These are phyloP conservation scores for Colletotrichum sp. DNA, from an alignment of 2,329 filamentous ascomycete species.

Conservation along the genomic window DNA sequence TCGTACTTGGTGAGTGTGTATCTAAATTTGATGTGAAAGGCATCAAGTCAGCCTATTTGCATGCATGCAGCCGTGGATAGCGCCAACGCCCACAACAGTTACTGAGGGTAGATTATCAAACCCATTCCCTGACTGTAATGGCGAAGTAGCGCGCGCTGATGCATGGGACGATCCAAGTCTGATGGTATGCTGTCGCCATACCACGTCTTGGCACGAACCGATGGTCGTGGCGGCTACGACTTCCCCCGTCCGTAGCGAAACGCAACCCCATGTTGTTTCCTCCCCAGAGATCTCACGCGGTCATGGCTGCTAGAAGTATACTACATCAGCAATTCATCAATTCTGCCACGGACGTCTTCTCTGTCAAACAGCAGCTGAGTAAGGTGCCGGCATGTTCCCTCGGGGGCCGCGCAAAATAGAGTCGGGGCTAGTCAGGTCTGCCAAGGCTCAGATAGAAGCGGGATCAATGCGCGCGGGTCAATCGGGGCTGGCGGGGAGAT, in stretches of 20 bases:
- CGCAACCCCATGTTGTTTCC: background rate
- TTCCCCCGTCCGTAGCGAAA: background rate
- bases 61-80: background rate
- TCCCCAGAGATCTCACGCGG: background rate
- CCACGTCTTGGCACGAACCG: slow-evolving; percentile 3
- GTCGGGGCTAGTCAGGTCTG: background rate
- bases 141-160: background rate
- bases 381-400: slow-evolving; percentile 5
- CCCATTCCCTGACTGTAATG: background rate
- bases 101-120: background rate
- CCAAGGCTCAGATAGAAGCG: background rate
- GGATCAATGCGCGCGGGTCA: background rate
- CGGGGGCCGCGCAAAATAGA: background rate
- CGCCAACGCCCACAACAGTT: background rate
- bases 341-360: background rate
- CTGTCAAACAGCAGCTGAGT: background rate
- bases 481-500: background rate
- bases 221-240: background rate
- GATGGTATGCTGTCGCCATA: background rate
- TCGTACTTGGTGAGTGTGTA: background rate
- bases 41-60: background rate
- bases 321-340: background rate
- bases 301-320: background rate
- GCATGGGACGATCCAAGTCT: background rate
- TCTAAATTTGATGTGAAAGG: background rate